Conservation (phyloP, 495 filamentous ascomycete genomes). For the Neurospora hispaniola region DNA sequence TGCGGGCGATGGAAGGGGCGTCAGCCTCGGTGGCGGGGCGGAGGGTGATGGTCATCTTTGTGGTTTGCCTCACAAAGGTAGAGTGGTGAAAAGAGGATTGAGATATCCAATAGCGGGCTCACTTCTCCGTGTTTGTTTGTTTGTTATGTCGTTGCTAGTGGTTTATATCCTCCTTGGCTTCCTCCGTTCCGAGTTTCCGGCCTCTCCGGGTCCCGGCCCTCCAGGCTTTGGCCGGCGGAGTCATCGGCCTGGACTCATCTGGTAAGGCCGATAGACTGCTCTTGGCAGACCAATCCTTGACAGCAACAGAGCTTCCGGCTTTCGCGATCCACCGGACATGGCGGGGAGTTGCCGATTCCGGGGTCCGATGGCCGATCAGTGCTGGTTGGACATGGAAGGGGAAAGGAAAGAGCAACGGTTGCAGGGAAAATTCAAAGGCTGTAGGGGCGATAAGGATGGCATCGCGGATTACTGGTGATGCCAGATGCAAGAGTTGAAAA, state of each 20-base stretch:
- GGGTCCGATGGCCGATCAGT: too few relatives aligned
- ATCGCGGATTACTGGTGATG: too few relatives aligned
- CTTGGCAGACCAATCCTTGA: neutral
- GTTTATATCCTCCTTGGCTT: neutral
- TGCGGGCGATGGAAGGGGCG: conserved; percentile 3
- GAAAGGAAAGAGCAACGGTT: too few relatives aligned
- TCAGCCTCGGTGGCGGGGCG: conserved; percentile 13
- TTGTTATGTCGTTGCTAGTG: neutral
- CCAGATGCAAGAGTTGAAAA: too few relatives aligned
- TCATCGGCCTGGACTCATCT: neutral
- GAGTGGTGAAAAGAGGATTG: neutral
- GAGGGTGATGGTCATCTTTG: conserved; percentile 11
- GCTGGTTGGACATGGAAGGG: too few relatives aligned
- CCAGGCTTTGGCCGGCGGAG: neutral
- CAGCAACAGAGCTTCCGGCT: neutral
- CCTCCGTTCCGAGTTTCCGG: neutral
- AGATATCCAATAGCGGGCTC: neutral
- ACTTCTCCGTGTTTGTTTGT: neutral
- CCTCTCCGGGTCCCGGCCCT: neutral
- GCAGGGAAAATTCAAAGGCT: too few relatives aligned
- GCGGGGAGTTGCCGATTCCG: neutral
- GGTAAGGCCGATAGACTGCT: neutral
- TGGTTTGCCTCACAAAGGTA: neutral
- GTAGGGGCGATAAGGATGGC: too few relatives aligned
- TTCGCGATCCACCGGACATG: neutral